phyloP scores from a whole-genome alignment of 257 asterid species.

The Schizonepeta tenuifolia region DNA sequence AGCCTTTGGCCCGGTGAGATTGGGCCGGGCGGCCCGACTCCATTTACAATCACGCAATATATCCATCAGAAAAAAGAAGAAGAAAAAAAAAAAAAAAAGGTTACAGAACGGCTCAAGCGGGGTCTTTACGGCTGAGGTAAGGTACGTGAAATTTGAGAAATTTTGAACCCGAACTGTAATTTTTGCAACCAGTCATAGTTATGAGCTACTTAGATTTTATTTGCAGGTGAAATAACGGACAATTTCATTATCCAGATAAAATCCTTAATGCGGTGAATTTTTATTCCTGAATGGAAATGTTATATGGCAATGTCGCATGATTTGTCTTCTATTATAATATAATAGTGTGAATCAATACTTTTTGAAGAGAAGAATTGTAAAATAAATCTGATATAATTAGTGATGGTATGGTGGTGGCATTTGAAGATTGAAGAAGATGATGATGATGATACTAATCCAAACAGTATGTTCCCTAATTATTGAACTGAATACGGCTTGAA shows the following conservation, averaged over 20 bases:
- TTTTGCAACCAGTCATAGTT: neutral
- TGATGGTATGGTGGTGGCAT: neutral
- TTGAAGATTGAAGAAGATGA: conserved; percentile 25
- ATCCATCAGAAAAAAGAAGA: no score
- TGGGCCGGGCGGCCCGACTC: no score
- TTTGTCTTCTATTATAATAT: neutral
- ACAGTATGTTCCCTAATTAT: conserved; percentile 24
- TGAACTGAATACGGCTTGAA: conserved; percentile 11
- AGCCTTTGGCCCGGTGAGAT: no score
- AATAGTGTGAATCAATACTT: neutral
- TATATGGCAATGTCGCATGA: neutral
- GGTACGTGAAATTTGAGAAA: neutral
- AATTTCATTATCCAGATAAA: conserved; percentile 12
- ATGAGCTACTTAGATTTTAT: neutral
- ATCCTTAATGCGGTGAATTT: conserved; percentile 27
- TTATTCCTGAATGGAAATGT: conserved; percentile 2
- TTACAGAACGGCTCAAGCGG: no score
- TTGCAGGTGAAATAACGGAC: conserved; percentile 13
- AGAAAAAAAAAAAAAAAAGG: no score
- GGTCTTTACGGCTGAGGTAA: no score
- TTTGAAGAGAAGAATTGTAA: neutral
- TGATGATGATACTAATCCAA: conserved; percentile 22
- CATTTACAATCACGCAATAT: no score
- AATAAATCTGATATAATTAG: neutral
- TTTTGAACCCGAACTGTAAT: neutral